Conservation (phyloP, 192 early-diverging fungal genomes). For the Lunasporangiospora selenospora region DNA sequence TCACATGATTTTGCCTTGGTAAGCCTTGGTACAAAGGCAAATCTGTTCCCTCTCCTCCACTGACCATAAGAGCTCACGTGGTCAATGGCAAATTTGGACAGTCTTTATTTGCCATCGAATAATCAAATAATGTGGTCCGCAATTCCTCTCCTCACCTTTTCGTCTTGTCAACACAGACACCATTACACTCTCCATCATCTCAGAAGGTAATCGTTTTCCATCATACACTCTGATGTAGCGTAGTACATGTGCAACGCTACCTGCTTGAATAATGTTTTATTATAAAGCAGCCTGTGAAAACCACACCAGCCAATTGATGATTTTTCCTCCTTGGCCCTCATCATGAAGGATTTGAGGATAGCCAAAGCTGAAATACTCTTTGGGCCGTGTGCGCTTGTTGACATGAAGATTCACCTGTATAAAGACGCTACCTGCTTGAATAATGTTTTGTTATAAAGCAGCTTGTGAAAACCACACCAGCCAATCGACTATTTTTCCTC, state of each 20-base stretch:
- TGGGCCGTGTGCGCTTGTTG: constrained; percentile 21
- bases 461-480: constrained; percentile 9
- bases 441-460: constrained; percentile 6
- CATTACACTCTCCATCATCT: no score
- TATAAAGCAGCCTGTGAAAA: constrained; percentile 16
- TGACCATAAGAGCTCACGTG: background rate
- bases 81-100: background rate
- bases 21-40: no score
- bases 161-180: background rate
- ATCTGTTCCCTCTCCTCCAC: background rate
- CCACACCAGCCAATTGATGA: constrained; percentile 18
- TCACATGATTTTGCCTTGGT: no score
- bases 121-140: background rate
- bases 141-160: background rate
- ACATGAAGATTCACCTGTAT: no score
- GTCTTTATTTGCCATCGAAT: no score
- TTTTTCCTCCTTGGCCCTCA: constrained; percentile 10
- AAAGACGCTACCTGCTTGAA: constrained; percentile 4
- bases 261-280: constrained; percentile 7
- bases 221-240: no score
- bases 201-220: no score
- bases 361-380: constrained; percentile 12
- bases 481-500: background rate
- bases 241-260: no score
- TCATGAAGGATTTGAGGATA: constrained; percentile 2